Conservation (phyloP, 2,329 filamentous ascomycete genomes). For the Aspergillus novofumigatus region DNA sequence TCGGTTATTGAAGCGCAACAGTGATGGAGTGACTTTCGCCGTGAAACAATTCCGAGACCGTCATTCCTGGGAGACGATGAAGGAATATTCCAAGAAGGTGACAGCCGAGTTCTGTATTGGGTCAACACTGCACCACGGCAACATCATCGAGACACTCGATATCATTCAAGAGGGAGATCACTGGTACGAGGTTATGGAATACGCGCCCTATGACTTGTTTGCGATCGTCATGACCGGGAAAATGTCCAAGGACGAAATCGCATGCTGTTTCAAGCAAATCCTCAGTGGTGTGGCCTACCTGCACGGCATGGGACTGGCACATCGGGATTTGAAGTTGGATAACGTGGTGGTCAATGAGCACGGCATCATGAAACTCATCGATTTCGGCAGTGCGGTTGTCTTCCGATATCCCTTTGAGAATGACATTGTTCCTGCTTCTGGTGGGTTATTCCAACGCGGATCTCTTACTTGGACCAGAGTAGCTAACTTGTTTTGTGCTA, state of each 20-base stretch:
- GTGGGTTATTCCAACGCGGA: slow-evolving; percentile 49
- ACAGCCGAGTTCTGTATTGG: slow-evolving; percentile 98
- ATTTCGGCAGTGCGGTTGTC: slow-evolving; percentile 95
- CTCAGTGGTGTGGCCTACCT: slow-evolving; percentile 90
- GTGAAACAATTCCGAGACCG: slow-evolving; percentile 94
- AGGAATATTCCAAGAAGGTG: slow-evolving; percentile 96
- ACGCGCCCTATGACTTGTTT: slow-evolving; percentile 91
- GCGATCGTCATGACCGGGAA: slow-evolving; percentile 98
- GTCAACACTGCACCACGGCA: slow-evolving; percentile 93
- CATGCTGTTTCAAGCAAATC: slow-evolving; percentile 90
- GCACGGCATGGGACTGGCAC: slow-evolving; percentile 90
- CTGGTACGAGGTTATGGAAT: slow-evolving; percentile 99
- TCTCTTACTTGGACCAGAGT: slow-evolving; percentile 1
- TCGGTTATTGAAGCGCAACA: slow-evolving; percentile 85
- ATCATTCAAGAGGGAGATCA: slow-evolving; percentile 90
- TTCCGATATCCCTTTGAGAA: slow-evolving; percentile 97
- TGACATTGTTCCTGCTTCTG: slow-evolving; percentile 73
- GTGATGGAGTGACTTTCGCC: slow-evolving; percentile 89
- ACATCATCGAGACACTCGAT: slow-evolving; percentile 96
- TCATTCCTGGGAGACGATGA: slow-evolving; percentile 88
- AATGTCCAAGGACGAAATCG: slow-evolving; percentile 88
- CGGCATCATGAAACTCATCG: slow-evolving; percentile 99
- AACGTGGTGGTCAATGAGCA: slow-evolving; percentile 96
- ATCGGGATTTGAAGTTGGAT: slow-evolving; percentile 92
- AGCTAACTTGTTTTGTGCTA: slow-evolving; percentile 10